Evolutionary conservation across 1,139 yeast genomes (phyloP).

Genomic region (Taphrina confusa): DNA sequence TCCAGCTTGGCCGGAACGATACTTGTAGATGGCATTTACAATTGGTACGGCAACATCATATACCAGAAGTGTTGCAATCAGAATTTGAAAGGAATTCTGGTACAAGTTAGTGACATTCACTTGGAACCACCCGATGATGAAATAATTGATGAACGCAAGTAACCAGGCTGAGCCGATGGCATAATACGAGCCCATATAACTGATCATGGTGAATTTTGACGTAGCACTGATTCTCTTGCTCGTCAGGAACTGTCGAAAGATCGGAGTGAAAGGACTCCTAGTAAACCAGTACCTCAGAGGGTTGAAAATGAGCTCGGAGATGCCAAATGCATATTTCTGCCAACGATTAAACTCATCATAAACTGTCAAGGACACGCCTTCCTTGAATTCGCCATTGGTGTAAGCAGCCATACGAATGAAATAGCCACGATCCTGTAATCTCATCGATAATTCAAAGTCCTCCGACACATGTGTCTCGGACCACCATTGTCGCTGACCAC

Average conservation of each 20-base stretch:
- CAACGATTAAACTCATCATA: conserved; percentile 39
- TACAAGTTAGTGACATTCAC: conserved; percentile 36
- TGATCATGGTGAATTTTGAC: conserved; percentile 38
- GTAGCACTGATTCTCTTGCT: conserved; percentile 32
- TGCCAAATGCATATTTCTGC: conserved; percentile 39
- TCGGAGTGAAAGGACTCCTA: conserved; percentile 37
- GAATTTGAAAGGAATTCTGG: conserved; percentile 36
- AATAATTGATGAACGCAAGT: conserved; percentile 37
- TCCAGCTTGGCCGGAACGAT: conserved; percentile 33
- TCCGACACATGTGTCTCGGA: conserved; percentile 39
- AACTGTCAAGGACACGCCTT: conserved; percentile 39
- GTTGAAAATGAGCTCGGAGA: conserved; percentile 37
- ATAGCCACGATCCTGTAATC: conserved; percentile 37
- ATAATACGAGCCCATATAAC: conserved; percentile 39
- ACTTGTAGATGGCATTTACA: conserved; percentile 37
- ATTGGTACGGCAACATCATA: conserved; percentile 38
- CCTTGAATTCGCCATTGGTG: conserved; percentile 37
- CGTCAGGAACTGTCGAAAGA: conserved; percentile 35
- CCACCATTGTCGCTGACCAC: conserved; percentile 37
- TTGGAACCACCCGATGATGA: conserved; percentile 38
- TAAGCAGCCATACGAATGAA: conserved; percentile 36
- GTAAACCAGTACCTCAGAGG: conserved; percentile 37
- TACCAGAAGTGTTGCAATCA: conserved; percentile 36
- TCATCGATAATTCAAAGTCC: conserved; percentile 39
- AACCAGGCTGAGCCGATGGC: conserved; percentile 37